A percentile compares a stretch with the other conserved stretches of the same genome.
phyloP scores from a whole-genome alignment of 116 monocot genomes.

The Zostera marina region DNA sequence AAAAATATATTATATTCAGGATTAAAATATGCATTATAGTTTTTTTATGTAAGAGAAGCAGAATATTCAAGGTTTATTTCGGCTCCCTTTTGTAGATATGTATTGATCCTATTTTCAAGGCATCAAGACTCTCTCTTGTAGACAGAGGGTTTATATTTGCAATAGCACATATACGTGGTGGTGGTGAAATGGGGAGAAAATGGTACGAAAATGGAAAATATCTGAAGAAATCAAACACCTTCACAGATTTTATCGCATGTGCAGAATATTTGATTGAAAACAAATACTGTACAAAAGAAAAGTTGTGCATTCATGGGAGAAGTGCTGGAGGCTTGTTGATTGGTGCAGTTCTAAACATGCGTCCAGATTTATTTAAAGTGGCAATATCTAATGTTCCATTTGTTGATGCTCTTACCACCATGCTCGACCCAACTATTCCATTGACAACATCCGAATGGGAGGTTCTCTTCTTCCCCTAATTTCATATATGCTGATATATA shows the following conservation, averaged over 20 bases:
- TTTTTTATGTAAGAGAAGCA: neutral
- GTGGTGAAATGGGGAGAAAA: constrained; percentile 93
- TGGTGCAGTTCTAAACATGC: constrained; percentile 86
- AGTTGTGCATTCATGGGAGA: constrained; percentile 70
- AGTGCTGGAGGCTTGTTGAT: constrained; percentile 97
- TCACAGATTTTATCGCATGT: constrained; percentile 83
- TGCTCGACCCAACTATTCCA: constrained; percentile 94
- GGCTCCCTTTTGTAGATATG: constrained; percentile 30
- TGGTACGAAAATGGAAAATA: constrained; percentile 99
- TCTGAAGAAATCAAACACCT: constrained; percentile 71
- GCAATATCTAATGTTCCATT: constrained; percentile 93
- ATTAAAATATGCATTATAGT: neutral
- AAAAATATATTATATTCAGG: neutral
- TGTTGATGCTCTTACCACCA: constrained; percentile 86
- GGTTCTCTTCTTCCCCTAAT: constrained; percentile 19
- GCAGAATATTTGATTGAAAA: constrained; percentile 88
- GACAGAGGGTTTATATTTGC: constrained; percentile 87
- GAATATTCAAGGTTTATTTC: neutral
- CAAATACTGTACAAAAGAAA: constrained; percentile 73
- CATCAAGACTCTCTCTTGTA: constrained; percentile 57
- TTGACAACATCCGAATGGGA: constrained; percentile 96
- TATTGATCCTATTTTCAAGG: constrained; percentile 68
- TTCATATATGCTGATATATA: neutral
- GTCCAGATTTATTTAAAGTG: constrained; percentile 82
- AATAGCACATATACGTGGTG: constrained; percentile 93